These are phyloP conservation scores for Annulohypoxylon stygium DNA, from an alignment of 495 filamentous ascomycete genomes.

Conservation along the genomic window DNA sequence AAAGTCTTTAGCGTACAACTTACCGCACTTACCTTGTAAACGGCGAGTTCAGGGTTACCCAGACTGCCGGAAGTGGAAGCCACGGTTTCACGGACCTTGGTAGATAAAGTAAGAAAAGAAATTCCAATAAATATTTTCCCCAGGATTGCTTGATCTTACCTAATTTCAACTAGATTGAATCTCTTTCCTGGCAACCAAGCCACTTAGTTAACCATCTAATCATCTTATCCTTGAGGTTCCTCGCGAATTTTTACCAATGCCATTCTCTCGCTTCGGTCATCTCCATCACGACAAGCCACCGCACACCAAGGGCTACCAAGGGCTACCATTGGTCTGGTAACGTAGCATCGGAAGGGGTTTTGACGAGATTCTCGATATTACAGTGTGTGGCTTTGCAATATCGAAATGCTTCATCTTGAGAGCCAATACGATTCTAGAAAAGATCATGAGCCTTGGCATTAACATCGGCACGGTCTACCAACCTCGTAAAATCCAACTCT, in stretches of 20 bases:
- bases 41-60: not conserved
- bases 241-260: conserved; percentile 32
- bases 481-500: not conserved
- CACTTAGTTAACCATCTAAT: conserved; percentile 10
- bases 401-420: conserved; percentile 10
- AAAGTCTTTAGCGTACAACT: no score
- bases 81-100: conserved; percentile 13
- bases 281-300: conserved; percentile 26
- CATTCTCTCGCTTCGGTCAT: conserved; percentile 29
- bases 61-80: conserved; percentile 16
- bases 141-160: conserved; percentile 36
- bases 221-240: conserved; percentile 17
- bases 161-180: conserved; percentile 4
- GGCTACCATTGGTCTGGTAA: conserved; percentile 25
- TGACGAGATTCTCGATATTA: conserved; percentile 15
- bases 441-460: conserved; percentile 1
- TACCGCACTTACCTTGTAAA: not conserved
- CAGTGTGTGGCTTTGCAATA: conserved; percentile 35
- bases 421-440: conserved; percentile 23
- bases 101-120: conserved; percentile 3
- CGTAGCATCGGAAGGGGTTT: conserved; percentile 25
- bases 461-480: not conserved
- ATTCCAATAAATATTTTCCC: conserved; percentile 23
- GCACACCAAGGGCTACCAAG: not conserved
- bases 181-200: not conserved